Percentiles rank a stretch among this genome's conserved stretches.
These are phyloP conservation scores for Aspergillus candidus DNA, from an alignment of 2,329 filamentous ascomycete genomes.

Conservation along the genomic window DNA sequence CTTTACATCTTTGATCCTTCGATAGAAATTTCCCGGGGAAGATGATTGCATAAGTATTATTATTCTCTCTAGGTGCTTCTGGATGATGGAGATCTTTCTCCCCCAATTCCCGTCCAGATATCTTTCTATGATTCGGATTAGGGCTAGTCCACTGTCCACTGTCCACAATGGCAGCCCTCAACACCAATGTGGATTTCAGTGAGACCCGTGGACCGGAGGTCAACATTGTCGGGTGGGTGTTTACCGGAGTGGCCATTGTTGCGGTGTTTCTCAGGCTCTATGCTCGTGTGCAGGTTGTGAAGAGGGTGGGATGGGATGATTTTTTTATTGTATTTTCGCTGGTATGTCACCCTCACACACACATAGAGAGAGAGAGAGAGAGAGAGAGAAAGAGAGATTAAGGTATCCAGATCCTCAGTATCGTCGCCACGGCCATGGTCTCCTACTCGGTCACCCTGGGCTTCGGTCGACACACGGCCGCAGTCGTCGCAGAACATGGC, in stretches of 20 bases:
- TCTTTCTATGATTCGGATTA: too few species aligned
- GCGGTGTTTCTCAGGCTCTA: conserved; percentile 20
- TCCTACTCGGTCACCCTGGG: conserved; percentile 21
- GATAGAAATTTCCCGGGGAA: too few species aligned
- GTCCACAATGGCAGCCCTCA: conserved; percentile 3
- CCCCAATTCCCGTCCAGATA: too few species aligned
- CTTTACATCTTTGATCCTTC: too few species aligned
- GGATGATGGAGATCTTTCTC: too few species aligned
- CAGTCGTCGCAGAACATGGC: conserved; percentile 20
- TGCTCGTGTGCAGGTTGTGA: conserved; percentile 12
- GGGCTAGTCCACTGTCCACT: too few species aligned
- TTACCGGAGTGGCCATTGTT: conserved; percentile 18
- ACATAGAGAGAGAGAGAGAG: too few species aligned
- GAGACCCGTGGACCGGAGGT: conserved; percentile 16
- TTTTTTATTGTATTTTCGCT: conserved; percentile 25
- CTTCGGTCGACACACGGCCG: conserved; percentile 21
- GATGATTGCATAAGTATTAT: too few species aligned
- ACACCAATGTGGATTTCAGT: conserved; percentile 15
- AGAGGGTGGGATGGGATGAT: conserved; percentile 23
- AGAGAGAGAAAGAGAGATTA: not conserved
- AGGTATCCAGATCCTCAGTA: conserved; percentile 17
- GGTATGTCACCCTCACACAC: conserved; percentile 7
- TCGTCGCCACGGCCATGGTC: conserved; percentile 20
- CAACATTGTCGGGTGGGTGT: conserved; percentile 20
- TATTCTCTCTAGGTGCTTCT: too few species aligned